Evolutionary conservation across 2,329 filamentous ascomycete genomes (phyloP).

Genomic region (Alternaria conjuncta): DNA sequence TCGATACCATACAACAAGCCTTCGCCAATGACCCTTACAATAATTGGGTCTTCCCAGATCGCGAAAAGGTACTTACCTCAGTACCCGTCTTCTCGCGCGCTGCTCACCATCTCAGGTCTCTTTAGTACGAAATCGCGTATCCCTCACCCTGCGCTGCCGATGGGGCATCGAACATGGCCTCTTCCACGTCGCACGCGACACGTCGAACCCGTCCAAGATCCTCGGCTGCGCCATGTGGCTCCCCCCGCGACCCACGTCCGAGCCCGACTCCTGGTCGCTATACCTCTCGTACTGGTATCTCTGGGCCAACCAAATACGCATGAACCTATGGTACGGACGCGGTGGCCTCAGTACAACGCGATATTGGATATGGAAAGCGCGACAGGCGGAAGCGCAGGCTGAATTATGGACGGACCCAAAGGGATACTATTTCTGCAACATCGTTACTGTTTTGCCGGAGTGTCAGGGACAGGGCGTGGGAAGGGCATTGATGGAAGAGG

Average conservation of each 20-base stretch:
- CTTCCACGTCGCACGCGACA: conserved; percentile 73
- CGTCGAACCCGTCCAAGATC: conserved; percentile 57
- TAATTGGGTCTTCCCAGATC: conserved; percentile 67
- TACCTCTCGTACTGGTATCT: conserved; percentile 71
- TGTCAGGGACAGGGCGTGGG: conserved; percentile 72
- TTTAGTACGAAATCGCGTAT: conserved; percentile 65
- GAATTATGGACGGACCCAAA: conserved; percentile 68
- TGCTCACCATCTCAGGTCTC: conserved; percentile 40
- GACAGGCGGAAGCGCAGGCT: conserved; percentile 67
- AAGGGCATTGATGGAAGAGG: conserved; percentile 66
- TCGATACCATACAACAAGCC: conserved; percentile 69
- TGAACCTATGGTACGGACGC: conserved; percentile 72
- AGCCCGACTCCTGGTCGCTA: conserved; percentile 64
- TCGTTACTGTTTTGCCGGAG: conserved; percentile 71
- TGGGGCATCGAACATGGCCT: conserved; percentile 75
- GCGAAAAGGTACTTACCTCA: conserved; percentile 55
- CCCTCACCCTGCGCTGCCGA: conserved; percentile 68
- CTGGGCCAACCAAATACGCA: conserved; percentile 68
- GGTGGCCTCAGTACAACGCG: conserved; percentile 72
- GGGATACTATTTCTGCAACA: conserved; percentile 80
- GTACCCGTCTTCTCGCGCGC: not conserved
- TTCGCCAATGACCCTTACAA: conserved; percentile 73
- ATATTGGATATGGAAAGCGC: conserved; percentile 75
- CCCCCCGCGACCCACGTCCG: conserved; percentile 58
- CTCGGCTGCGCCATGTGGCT: conserved; percentile 78